Conservation (phyloP, 352 stramenopile species). For the Peronosclerospora sorghi region DNA sequence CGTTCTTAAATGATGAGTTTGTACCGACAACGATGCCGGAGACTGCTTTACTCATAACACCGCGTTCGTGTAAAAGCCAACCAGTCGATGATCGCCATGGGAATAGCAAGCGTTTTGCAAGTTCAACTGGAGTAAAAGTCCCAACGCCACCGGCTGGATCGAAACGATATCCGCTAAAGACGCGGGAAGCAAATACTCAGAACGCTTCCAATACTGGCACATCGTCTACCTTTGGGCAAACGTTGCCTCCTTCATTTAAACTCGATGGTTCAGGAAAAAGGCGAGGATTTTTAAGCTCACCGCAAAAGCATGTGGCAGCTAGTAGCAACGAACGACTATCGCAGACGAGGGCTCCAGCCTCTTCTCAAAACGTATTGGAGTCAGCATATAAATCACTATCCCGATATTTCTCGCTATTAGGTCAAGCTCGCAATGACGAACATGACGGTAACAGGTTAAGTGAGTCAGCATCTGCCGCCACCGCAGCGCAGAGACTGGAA, state of each 20-base stretch:
- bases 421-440: constrained; percentile 22
- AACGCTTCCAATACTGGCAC: constrained; percentile 20
- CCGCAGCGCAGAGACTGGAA: constrained; percentile 49
- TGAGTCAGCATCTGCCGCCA: constrained; percentile 44
- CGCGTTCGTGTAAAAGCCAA: constrained; percentile 42
- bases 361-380: constrained; percentile 31
- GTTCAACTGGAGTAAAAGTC: constrained; percentile 13
- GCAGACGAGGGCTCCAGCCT: not conserved
- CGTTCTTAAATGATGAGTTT: constrained; percentile 60
- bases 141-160: constrained; percentile 11
- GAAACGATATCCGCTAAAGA: constrained; percentile 26
- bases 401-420: constrained; percentile 59
- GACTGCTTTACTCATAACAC: constrained; percentile 60
- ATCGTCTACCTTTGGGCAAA: constrained; percentile 6
- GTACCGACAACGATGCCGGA: constrained; percentile 42
- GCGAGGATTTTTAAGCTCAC: constrained; percentile 2
- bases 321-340: constrained; percentile 1
- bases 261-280: constrained; percentile 8
- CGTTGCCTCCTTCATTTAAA: constrained; percentile 13
- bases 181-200: constrained; percentile 28
- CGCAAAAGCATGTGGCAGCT: constrained; percentile 4
- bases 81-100: constrained; percentile 13
- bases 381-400: constrained; percentile 41
- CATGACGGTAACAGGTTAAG: constrained; percentile 32
- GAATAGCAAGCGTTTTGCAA: constrained; percentile 15